Conservation (phyloP, 176 grass and related monocot species). For the Bromus sterilis region DNA sequence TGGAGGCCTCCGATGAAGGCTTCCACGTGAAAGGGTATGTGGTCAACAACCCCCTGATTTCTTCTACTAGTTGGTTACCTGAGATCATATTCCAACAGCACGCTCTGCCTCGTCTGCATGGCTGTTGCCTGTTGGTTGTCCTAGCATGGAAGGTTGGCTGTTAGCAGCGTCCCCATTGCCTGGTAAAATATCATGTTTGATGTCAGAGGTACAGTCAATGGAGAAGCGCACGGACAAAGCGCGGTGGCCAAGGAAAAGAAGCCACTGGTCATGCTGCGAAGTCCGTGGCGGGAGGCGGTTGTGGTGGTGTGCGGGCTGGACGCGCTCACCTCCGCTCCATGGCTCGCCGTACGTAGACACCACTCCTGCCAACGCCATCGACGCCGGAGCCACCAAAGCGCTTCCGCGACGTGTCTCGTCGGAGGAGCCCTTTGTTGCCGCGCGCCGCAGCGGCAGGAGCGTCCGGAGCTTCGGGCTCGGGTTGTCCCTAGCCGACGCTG, state of each 20-base stretch:
- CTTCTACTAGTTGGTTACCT: no score
- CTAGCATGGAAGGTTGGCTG: no score
- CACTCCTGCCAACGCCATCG: constrained; percentile 19
- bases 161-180: no score
- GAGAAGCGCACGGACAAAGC: constrained; percentile 65
- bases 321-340: constrained; percentile 44
- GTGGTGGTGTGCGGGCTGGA: constrained; percentile 51
- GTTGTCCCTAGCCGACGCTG: constrained; percentile 27
- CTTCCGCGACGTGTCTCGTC: constrained; percentile 64
- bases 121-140: no score
- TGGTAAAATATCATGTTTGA: constrained; percentile 63
- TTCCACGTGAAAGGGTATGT: no score
- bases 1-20: no score
- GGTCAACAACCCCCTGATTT: no score
- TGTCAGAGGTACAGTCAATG: constrained; percentile 43
- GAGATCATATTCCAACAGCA: no score
- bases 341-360: constrained; percentile 15
- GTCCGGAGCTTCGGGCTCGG: constrained; percentile 78
- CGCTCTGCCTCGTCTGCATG: no score
- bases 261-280: constrained; percentile 60
- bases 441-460: constrained; percentile 48
- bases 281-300: constrained; percentile 62
- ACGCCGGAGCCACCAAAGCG: constrained; percentile 21
- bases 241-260: constrained; percentile 19
- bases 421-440: constrained; percentile 33